Evolutionary conservation across 768 basidiomycete species (phyloP), one percentile per base, ranked within the genome.

Genomic region (Tricholoma sp.): DNA sequence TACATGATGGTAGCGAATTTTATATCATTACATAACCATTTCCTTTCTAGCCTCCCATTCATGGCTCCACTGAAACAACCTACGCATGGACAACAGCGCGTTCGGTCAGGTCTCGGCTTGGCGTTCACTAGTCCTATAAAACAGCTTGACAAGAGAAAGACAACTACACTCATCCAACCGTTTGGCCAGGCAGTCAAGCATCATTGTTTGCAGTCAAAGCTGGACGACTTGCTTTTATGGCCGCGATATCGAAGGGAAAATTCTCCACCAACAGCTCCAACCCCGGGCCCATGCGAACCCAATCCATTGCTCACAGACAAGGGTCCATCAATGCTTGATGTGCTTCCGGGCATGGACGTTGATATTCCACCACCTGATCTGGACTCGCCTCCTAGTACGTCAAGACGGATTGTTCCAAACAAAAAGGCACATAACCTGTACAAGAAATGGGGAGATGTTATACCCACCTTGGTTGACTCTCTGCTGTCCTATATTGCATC

Each of bases 31-130:
- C 44, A 45, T 45, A 45, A 45, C 44, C 20, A 45, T 45, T 24
- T 45, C 24, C 44, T 45, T 45, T 45, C 24, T 42, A 18, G 18
- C 41, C 41, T 42, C 41, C 41, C 41, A 42, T 49, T 49, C 10
- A 52, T 52, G 51, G 36, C 37, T 39, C 51, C 51, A 17, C 36
- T 36, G 28, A 51, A 51, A 51, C 32, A 15, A 24, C 49, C 49
- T n/a, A 50, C 49, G 33, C 28, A 29, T 50, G 29, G 49, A n/a
- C n/a, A 50, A 32, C 49, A 50, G 33, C 29, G 15, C 11, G 15
- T 33, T n/a, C 12, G 15, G 31, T 24, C 33, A 24, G 50, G 50
- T 24, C 50, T 52, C 34, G 20, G 50, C 31, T 13, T 36, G 31
- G 24, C 11, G 10, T 52, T 52, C 37, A 52, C 34, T 15, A 52